Evolutionary conservation across 2,329 filamentous ascomycete species (phyloP), one percentile per base, ranked within the genome.

Genomic region (Monosporascus sp.): DNA sequence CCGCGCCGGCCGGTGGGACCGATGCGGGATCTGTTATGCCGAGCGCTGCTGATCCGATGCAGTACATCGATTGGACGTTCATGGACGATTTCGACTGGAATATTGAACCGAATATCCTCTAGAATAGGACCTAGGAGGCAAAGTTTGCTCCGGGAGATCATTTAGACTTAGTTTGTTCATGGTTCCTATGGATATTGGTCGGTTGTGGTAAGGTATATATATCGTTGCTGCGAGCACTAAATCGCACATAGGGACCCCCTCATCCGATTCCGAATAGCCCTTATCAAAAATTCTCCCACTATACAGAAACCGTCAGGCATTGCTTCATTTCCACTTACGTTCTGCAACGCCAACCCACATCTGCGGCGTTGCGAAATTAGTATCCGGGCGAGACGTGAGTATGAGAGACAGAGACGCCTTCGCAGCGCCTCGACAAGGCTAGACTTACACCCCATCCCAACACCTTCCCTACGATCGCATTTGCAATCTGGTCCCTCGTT

Each of bases 391-490:
- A 31, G 6, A 22, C 7, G 14, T 6, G 42, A n/a, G 42, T 7
- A 15, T 9, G 42, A 24, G 18, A 17, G n/a, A 44, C 22, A 20
- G 18, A n/a, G 42, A 27, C 25, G 17, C 7, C 17, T 7, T 27
- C n/a, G 14, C 20, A 44, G 20, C n/a, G 3, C 7, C 20, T 18
- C n/a, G n/a, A 6, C 3, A n/a, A 17, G 20, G 20, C 9, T n/a
- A 24, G 11, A 46, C 42, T 46, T 46, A 46, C 42, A 46, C 78
- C 79, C 77, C 78, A 81, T 2, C 68, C 73, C 7, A 76, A 58
- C 14, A 81, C 68, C 59, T 77, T 80, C 1, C 73, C 76, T 7
- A 72, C 57, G 38, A 81, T 73, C 34, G 68, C 71, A 15, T 68
- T 62, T 5, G 63, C 65, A 18, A 81, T 61, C 51, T 77, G 72